A percentile compares a stretch with the other conserved stretches of the same genome.
Conservation (phyloP, 1,139 yeast species). For the Saccharomyces hybrid region DNA sequence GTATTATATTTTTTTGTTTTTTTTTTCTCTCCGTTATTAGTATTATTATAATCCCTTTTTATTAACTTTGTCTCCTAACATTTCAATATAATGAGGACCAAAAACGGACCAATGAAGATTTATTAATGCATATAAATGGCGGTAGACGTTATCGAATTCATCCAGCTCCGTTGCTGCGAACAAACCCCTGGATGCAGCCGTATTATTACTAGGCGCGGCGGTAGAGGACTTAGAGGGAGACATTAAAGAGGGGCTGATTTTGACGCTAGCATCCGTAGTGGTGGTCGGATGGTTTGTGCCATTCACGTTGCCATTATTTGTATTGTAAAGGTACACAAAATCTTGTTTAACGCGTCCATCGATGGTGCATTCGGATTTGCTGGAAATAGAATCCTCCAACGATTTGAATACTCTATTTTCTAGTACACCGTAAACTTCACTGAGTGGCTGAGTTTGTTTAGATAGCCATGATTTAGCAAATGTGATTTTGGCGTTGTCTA, state of each 20-base stretch:
- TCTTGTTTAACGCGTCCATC: conserved; percentile 33
- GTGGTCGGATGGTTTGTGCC: conserved; percentile 1
- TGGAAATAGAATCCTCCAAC: conserved; percentile 25
- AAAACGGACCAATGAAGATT: conserved; percentile 34
- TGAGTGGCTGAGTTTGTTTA: conserved; percentile 76
- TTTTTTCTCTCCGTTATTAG: not conserved
- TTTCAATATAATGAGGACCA: conserved; percentile 29
- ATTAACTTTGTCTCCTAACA: conserved; percentile 23
- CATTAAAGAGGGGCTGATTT: not conserved
- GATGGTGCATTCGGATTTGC: conserved; percentile 27
- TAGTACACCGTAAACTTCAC: conserved; percentile 72
- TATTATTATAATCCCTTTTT: conserved; percentile 5
- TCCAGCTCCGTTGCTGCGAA: conserved; percentile 26
- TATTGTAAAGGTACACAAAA: conserved; percentile 28
- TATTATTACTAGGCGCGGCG: not conserved
- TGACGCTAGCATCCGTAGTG: conserved; percentile 1
- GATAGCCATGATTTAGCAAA: conserved; percentile 76
- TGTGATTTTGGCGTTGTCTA: conserved; percentile 38
- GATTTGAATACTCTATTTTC: conserved; percentile 57
- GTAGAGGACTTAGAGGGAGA: conserved; percentile 4
- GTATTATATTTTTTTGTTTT: not conserved
- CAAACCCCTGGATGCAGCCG: conserved; percentile 5
- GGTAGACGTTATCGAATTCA: conserved; percentile 30
- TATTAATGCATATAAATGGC: conserved; percentile 30
- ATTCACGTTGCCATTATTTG: conserved; percentile 3